Percentiles rank a stretch among this genome's conserved stretches.
phyloP scores from a whole-genome alignment of 345 rosid species.

The Litchi chinensis region DNA sequence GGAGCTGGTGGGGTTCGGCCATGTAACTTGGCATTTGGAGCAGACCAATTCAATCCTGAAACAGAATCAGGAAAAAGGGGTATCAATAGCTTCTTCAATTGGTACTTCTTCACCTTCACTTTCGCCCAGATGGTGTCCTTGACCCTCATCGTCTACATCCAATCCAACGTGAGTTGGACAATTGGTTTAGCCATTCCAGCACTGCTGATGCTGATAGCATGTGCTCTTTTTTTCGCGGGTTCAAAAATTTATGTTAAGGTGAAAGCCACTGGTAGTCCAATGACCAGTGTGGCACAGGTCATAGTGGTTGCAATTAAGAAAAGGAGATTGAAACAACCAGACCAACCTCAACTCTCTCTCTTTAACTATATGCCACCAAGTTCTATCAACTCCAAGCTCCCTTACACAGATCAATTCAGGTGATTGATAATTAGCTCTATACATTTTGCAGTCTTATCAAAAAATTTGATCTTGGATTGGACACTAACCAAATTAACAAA shows the following conservation, averaged over 20 bases:
- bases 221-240: constrained; percentile 56
- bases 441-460: not conserved
- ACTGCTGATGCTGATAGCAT: constrained; percentile 60
- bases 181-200: constrained; percentile 75
- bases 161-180: constrained; percentile 78
- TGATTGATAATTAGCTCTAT: constrained; percentile 12
- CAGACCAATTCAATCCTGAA: constrained; percentile 75
- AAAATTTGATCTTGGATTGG: not conserved
- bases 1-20: constrained; percentile 87
- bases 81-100: constrained; percentile 78
- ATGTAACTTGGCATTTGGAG: constrained; percentile 79
- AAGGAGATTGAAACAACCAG: constrained; percentile 23
- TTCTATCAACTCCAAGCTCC: constrained; percentile 48
- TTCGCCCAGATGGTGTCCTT: constrained; percentile 72
- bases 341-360: constrained; percentile 42
- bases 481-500: not conserved
- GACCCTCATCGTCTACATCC: constrained; percentile 70
- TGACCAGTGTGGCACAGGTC: constrained; percentile 55
- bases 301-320: constrained; percentile 35
- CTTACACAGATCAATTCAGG: constrained; percentile 56
- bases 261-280: constrained; percentile 77
- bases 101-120: constrained; percentile 84
- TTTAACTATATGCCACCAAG: constrained; percentile 31
- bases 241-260: constrained; percentile 72
- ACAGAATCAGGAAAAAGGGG: constrained; percentile 75